Evolutionary conservation across 2,329 filamentous ascomycete species (phyloP).

Genomic region (Penicillium expansum): DNA sequence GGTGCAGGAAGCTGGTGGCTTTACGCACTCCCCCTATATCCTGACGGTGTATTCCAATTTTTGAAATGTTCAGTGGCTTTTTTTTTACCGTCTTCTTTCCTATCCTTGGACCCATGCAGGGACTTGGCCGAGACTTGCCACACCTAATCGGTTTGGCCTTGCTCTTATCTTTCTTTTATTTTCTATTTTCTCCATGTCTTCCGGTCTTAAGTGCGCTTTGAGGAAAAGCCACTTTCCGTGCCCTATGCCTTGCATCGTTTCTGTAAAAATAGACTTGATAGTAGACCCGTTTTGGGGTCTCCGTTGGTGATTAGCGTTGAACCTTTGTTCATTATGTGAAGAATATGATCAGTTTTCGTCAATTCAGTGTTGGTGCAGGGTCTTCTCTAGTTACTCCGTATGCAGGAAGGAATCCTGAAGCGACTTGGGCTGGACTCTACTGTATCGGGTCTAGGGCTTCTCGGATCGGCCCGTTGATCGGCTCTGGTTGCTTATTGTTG

Average conservation of each 20-base stretch:
- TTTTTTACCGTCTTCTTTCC: constrained; percentile 12
- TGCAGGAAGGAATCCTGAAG: neutral
- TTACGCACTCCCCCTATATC: constrained; percentile 29
- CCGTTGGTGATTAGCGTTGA: constrained; percentile 38
- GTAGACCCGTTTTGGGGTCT: constrained; percentile 26
- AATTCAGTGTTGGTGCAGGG: neutral
- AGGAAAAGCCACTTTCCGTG: constrained; percentile 9
- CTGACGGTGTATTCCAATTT: constrained; percentile 15
- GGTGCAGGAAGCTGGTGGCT: constrained; percentile 35
- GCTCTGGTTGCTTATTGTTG: constrained; percentile 1
- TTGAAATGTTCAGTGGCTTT: constrained; percentile 9
- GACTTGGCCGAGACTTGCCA: neutral
- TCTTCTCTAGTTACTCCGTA: neutral
- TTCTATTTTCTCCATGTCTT: constrained; percentile 10
- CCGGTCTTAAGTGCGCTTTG: constrained; percentile 6
- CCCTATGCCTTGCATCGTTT: constrained; percentile 27
- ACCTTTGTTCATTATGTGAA: constrained; percentile 33
- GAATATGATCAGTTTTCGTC: constrained; percentile 33
- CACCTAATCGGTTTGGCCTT: constrained; percentile 2
- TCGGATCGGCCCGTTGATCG: constrained; percentile 9
- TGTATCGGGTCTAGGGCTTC: constrained; percentile 8
- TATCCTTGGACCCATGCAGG: neutral
- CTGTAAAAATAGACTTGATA: constrained; percentile 41
- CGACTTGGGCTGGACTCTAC: neutral
- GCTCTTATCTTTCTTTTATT: constrained; percentile 12